Evolutionary conservation across 1,139 yeast genomes (phyloP).

Genomic region (Geotrichum fermentans): DNA sequence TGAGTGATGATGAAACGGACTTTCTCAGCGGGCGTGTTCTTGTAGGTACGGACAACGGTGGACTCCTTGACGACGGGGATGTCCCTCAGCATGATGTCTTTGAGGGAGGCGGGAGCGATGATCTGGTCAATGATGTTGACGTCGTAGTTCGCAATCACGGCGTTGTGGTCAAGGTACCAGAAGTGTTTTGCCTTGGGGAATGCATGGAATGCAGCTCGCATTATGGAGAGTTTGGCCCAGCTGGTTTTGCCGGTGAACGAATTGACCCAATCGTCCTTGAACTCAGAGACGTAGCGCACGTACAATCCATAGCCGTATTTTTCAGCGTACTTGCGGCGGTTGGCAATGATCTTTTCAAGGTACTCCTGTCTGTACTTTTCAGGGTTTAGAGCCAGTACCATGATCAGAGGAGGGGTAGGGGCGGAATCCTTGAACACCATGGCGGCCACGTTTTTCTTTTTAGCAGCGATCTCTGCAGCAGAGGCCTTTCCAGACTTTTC

Average conservation of each 20-base stretch:
- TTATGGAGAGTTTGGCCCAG: constrained; percentile 57
- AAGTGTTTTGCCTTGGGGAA: constrained; percentile 81
- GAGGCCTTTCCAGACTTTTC: neutral
- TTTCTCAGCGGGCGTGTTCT: constrained; percentile 49
- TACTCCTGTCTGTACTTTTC: constrained; percentile 59
- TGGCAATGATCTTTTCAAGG: constrained; percentile 63
- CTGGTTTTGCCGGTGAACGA: constrained; percentile 30
- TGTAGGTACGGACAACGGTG: constrained; percentile 70
- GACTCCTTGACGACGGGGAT: constrained; percentile 65
- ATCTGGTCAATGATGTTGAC: constrained; percentile 55
- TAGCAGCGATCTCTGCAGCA: neutral
- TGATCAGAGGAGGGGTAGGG: constrained; percentile 35
- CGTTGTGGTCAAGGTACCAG: constrained; percentile 67
- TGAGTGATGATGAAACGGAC: constrained; percentile 64
- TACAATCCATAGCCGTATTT: constrained; percentile 70
- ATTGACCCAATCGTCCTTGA: constrained; percentile 23
- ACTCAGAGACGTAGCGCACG: constrained; percentile 77
- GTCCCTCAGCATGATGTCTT: constrained; percentile 56
- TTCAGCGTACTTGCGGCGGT: constrained; percentile 79
- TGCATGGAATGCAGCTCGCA: constrained; percentile 84
- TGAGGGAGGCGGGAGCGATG: constrained; percentile 49
- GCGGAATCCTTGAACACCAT: constrained; percentile 7
- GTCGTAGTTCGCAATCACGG: constrained; percentile 62
- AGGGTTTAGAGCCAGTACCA: constrained; percentile 77
- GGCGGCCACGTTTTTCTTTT: neutral